A percentile compares a stretch with the other conserved stretches of the same genome.
Conservation (phyloP, 1,284 basidiomycete genomes). For the Apiotrichum gamsii region DNA sequence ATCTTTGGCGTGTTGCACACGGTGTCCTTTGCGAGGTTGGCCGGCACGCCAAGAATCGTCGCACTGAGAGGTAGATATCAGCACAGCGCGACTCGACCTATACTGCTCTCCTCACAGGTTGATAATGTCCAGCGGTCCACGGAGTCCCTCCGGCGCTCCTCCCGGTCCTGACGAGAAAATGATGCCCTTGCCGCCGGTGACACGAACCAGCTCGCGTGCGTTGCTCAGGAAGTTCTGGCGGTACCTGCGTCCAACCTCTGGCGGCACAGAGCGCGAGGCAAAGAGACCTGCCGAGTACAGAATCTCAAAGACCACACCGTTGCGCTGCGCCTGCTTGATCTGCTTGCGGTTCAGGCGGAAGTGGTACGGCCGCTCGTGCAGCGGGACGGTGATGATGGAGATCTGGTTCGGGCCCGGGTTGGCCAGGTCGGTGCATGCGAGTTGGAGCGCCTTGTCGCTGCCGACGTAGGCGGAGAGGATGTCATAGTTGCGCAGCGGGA, state of each 20-base stretch:
- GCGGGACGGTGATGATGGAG: conserved; percentile 45
- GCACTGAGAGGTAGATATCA: conserved; percentile 23
- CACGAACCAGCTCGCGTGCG: conserved; percentile 43
- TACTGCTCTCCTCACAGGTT: conserved; percentile 36
- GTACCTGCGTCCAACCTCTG: conserved; percentile 27
- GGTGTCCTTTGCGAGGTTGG: conserved; percentile 46
- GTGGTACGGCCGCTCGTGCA: conserved; percentile 43
- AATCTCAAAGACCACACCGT: conserved; percentile 47
- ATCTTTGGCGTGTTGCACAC: conserved; percentile 34
- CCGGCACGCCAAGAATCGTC: conserved; percentile 43
- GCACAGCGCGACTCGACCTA: not conserved
- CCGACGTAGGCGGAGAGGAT: conserved; percentile 40
- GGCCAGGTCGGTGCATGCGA: conserved; percentile 43
- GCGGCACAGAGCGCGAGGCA: conserved; percentile 24
- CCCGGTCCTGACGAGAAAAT: conserved; percentile 44
- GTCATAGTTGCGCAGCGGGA: conserved; percentile 35
- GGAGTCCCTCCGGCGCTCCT: conserved; percentile 23
- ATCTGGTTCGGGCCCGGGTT: conserved; percentile 46
- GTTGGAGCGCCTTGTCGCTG: conserved; percentile 43
- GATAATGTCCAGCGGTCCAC: conserved; percentile 43
- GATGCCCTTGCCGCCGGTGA: conserved; percentile 43
- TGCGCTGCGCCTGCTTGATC: conserved; percentile 42
- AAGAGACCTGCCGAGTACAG: conserved; percentile 43
- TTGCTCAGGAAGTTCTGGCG: conserved; percentile 46
- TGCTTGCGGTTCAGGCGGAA: conserved; percentile 42